phyloP scores from a whole-genome alignment of 352 stramenopile genomes.

The Globisporangium barbulae region DNA sequence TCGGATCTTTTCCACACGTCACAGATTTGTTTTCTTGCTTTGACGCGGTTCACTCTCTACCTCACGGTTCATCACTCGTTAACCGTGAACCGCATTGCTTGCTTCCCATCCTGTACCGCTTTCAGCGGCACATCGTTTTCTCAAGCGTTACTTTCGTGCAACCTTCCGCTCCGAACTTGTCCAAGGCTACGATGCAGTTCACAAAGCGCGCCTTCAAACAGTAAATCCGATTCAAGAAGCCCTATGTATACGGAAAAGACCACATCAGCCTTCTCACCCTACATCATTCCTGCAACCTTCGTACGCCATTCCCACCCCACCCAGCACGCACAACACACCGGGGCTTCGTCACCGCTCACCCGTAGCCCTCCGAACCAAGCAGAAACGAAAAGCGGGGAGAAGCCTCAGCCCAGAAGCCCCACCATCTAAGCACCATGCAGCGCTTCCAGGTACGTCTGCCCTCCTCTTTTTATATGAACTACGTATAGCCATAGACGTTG shows the following conservation, averaged over 20 bases:
- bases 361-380: constrained; percentile 10
- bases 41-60: background rate
- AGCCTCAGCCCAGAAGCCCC: background rate
- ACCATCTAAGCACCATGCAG: constrained; percentile 32
- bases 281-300: background rate
- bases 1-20: constrained; percentile 1
- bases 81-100: background rate
- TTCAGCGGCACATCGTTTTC: background rate
- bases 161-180: background rate
- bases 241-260: background rate
- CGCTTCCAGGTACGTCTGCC: constrained; percentile 53
- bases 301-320: background rate
- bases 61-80: background rate
- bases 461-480: background rate
- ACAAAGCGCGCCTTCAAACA: background rate
- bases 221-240: background rate
- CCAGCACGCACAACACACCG: background rate
- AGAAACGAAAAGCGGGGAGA: constrained; percentile 12
- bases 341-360: background rate
- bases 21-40: background rate
- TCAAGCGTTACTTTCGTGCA: background rate
- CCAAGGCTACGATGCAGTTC: background rate
- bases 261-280: background rate
- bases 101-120: constrained; percentile 1
- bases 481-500: background rate